Base-by-base conservation (phyloP, 225 moss, liverwort and hornwort genomes). In the Physcomitrium patens region DNA sequence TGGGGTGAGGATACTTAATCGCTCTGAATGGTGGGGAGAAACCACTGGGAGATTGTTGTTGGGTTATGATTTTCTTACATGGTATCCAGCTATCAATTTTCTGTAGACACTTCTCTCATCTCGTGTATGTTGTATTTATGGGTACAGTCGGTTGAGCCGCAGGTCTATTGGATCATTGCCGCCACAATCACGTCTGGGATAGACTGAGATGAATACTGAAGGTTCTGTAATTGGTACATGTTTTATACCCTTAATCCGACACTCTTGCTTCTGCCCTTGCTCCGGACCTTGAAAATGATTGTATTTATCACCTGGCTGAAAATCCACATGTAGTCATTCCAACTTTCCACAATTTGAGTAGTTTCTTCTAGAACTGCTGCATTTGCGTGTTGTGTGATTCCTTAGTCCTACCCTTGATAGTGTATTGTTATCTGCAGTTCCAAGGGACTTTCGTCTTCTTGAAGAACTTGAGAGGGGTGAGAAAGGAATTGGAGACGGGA, bases 391-490 rank as follows among this genome's bases (percentile, higher is more conserved):
- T 20, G 63, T 50, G 9, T 13, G 65, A 10, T 77, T 60, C 15
- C 70, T 22, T 20, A 13, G 3, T 15, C 9, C 70, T 73, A 37
- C 47, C 27, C 31, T 70, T 74, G 22, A 0, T 46, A 42, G 22
- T 3, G 70, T 20, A 20, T 63, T 28, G 22, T 60, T 58, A 7
- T 28, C 44, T 86, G 92, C 88, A 96, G 94, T 96, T 86, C 96
- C 96, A 16, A 83, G 96, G 74, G 94, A 92, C 89, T 96, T 94
- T 83, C 89, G 96, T 60, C 85, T 96, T 56, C 86, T 96, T 59
- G 94, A 96, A 84, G 96, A 96, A 69, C 96, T 96, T 55, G 96
- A 96, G 86, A 89, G 94, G 77, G 96, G 94, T 41, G 96, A 96
- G 88, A 96, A 96, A 78, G 94, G 96, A 14, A 94, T 94, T 48